Base-by-base conservation (phyloP, 306 rosid genomes). In the Fagus sylvatica region DNA sequence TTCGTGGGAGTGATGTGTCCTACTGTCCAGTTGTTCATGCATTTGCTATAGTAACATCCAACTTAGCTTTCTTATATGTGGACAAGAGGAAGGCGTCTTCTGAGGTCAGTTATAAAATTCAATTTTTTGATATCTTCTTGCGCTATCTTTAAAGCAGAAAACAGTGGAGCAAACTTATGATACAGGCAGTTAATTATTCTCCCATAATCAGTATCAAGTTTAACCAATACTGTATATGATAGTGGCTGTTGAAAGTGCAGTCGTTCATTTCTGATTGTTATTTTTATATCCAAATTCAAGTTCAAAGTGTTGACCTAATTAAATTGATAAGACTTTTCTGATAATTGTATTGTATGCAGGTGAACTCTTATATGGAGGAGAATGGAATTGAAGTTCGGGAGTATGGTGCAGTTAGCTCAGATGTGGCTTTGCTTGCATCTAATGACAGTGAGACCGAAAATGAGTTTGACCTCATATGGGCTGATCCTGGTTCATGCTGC, bases 21-120 rank as follows among this genome's bases (percentile, higher is more conserved):
- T 96, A 96, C 84, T 83, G 84, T 76, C 99, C 99, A 4, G 98
- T 96, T 77, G 94, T 89, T 83, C 96, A 96, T 80, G 94, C 99
- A 78, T 96, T 84, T 83, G 94, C 97, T 68, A 84, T 91, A 56
- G 90, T 96, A 72, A 91, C 97, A 73, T 56, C 82, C 69, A 88
- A 81, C 59, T 82, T 88, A 56, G 91, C 96, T 53, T 91, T 96
- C 89, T 62, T 96, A 68, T 96, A 96, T 76, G 96, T 90, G 68
- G 94, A 96, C 82, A 81, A 81, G 72, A 92, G 64, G 85, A 96
- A 93, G 88, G 89, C 90, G 74, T 88, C 99, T 61, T 82, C 68
- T 37, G 96, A 96, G 99, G 99, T 96, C 22, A 83, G 98, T 85
- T 79, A 19, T 53, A 55, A 22, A 36, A 49, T n/a, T 78, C 75